Base-by-base conservation (phyloP, 2,329 filamentous ascomycete genomes). In the Cercospora sp. region DNA sequence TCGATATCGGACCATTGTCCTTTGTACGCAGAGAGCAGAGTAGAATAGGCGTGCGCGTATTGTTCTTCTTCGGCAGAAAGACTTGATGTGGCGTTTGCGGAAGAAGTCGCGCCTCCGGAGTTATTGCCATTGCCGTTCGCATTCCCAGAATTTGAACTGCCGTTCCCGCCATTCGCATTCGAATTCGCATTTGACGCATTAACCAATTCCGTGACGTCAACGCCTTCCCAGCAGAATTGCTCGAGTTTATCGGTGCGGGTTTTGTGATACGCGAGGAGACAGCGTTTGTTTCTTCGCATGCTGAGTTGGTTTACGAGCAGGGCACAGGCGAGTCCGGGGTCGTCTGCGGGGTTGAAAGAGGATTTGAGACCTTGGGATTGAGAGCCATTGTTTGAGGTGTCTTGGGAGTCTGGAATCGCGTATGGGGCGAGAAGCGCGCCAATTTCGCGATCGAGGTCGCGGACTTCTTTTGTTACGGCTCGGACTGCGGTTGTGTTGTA, bases 1-100 rank as follows among this genome's bases (percentile, higher is more conserved):
- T 99, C 95, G 73, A 99, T 91, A 78, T 99, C 95, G 21, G 94
- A 98, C 94, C 94, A 99, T 76, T 97, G 93, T 0, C 95, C 95
- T 79, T 99, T 99, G 81, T 96, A 97, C 1, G 93, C 92, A n/a
- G 94, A 93, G 65, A 99, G 83, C 72, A 99, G 84, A 76, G 99
- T 94, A 72, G 91, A 90, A 77, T 97, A 99, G 76, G 94, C 90
- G 69, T 94, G 87, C 66, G 97, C 91, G 77, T 97, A 99, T 75
- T 98, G 95, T 79, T 97, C 94, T 79, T 99, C 95, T 78, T 98
- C 94, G 0, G 95, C 94, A 75, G 93, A 97, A 68, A 98, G 82
- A 75, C 74, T 77, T 61, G 70, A 75, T 10, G 71, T 72, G 8
- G 70, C 32, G 62, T 65, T 59, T 28, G 51, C 53, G 1, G 30